phyloP scores from a whole-genome alignment of 192 early-diverging fungal genomes.

The Chytriomyces hyalinus region DNA sequence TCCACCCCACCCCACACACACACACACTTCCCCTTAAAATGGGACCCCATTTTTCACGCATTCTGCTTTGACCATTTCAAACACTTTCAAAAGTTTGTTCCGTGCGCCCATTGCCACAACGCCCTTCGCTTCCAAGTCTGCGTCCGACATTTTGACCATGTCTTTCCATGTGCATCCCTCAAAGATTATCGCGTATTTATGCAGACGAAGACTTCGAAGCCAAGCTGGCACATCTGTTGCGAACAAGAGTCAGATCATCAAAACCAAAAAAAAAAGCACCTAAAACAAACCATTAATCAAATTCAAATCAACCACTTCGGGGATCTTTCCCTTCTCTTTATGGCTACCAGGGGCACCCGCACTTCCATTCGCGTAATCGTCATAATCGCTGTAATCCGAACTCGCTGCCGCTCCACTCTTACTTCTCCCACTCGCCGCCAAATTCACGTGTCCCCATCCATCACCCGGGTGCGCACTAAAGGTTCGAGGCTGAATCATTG shows the following conservation, averaged over 20 bases:
- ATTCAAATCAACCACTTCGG: constrained; percentile 76
- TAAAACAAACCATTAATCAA: constrained; percentile 65
- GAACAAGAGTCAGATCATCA: constrained; percentile 21
- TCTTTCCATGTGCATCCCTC: constrained; percentile 85
- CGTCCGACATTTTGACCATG: constrained; percentile 85
- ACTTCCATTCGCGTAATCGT: constrained; percentile 40
- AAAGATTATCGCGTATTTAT: constrained; percentile 95
- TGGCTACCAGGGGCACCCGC: constrained; percentile 37
- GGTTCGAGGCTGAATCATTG: constrained; percentile 14
- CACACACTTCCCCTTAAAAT: neutral
- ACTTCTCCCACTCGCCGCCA: constrained; percentile 23
- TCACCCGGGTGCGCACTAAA: constrained; percentile 43
- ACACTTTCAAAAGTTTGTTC: constrained; percentile 95
- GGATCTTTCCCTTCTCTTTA: constrained; percentile 77
- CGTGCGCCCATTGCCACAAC: constrained; percentile 93
- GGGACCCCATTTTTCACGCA: constrained; percentile 30
- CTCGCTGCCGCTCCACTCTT: constrained; percentile 36
- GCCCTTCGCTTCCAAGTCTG: constrained; percentile 79
- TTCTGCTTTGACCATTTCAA: constrained; percentile 71
- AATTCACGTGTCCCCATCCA: constrained; percentile 48
- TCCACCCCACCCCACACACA: no score
- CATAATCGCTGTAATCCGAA: constrained; percentile 49
- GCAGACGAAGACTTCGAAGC: constrained; percentile 89
- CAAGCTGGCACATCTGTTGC: constrained; percentile 85
- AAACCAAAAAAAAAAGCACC: neutral